Conservation (phyloP, 345 rosid species). For the Syzygium jambos region DNA sequence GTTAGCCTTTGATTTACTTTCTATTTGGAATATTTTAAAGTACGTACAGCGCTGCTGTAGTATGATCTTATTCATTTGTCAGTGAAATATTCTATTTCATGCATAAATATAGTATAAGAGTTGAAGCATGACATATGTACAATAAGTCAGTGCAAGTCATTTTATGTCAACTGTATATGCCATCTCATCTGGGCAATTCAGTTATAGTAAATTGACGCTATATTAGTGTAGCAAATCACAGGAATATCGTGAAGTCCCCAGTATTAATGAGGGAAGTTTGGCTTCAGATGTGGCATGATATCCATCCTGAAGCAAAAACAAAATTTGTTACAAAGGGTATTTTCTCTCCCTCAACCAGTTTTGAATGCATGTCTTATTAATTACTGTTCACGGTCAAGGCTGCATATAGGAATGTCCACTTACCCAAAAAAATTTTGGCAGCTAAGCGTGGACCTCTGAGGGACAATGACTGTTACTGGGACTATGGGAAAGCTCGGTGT, state of each 20-base stretch:
- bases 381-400: no score
- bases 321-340: conserved; percentile 87
- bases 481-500: conserved; percentile 93
- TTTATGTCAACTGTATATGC: not conserved
- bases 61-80: not conserved
- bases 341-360: not conserved
- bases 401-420: conserved; percentile 1
- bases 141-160: not conserved
- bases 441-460: conserved; percentile 96
- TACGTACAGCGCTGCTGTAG: not conserved
- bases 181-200: not conserved
- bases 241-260: conserved; percentile 89
- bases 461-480: conserved; percentile 96
- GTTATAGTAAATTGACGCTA: conserved; percentile 8
- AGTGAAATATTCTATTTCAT: not conserved
- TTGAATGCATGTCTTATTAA: not conserved
- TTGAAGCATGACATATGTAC: not conserved
- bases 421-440: conserved; percentile 6
- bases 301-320: conserved; percentile 50
- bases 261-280: conserved; percentile 95
- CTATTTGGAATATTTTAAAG: not conserved
- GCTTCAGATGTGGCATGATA: conserved; percentile 99
- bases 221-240: conserved; percentile 78
- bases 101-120: not conserved
- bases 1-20: not conserved